Percentiles rank a stretch among this genome's conserved stretches.
These are phyloP conservation scores for Termitomyces sp. DNA, from an alignment of 768 basidiomycete genomes.

Conservation along the genomic window DNA sequence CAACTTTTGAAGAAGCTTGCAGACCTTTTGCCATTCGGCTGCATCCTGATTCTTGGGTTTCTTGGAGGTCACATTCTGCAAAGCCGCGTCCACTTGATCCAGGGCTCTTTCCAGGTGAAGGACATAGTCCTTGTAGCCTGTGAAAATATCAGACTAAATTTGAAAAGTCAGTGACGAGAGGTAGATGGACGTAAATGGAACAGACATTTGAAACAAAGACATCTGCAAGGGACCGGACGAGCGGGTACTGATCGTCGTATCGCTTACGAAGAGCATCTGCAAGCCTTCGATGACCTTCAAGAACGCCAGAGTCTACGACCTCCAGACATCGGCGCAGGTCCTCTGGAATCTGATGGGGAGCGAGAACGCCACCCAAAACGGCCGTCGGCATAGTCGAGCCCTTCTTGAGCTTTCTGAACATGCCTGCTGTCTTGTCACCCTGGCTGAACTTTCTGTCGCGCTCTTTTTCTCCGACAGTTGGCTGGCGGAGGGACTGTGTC, in stretches of 20 bases:
- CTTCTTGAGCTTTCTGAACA: conserved; percentile 67
- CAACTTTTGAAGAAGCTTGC: conserved; percentile 65
- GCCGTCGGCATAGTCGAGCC: conserved; percentile 47
- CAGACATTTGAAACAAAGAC: conserved; percentile 93
- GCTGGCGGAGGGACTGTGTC: conserved; percentile 71
- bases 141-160: conserved; percentile 81
- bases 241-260: conserved; percentile 93
- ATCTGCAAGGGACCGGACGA: conserved; percentile 89
- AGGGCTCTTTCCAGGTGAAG: conserved; percentile 91
- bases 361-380: conserved; percentile 47
- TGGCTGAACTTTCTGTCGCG: conserved; percentile 47
- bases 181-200: conserved; percentile 12
- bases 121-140: conserved; percentile 91
- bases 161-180: conserved; percentile 2
- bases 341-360: conserved; percentile 80
- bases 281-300: conserved; percentile 85
- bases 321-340: conserved; percentile 83
- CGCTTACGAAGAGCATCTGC: conserved; percentile 81
- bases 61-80: conserved; percentile 61
- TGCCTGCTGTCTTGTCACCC: conserved; percentile 35
- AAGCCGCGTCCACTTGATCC: conserved; percentile 77
- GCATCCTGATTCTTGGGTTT: conserved; percentile 80
- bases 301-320: conserved; percentile 79
- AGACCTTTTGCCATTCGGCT: conserved; percentile 73
- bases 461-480: conserved; percentile 40